These are phyloP conservation scores for Tolypocladium tropicale DNA, from an alignment of 2,329 filamentous ascomycete species.

Conservation along the genomic window DNA sequence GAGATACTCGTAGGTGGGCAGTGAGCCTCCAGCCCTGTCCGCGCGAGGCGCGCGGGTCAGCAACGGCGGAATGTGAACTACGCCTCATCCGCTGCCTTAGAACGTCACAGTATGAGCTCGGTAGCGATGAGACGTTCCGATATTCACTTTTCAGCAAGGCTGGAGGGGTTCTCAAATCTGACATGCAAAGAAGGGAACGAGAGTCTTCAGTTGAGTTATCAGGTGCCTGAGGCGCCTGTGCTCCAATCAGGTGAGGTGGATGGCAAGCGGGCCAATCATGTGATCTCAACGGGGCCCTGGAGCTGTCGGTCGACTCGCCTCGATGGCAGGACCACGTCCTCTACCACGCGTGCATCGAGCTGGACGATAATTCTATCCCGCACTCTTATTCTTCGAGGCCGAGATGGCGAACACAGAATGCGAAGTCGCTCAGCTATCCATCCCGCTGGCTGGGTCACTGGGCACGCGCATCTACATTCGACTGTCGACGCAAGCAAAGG, in stretches of 20 bases:
- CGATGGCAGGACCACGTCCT: neutral
- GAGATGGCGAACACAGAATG: neutral
- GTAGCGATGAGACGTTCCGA: neutral
- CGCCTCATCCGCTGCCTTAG: neutral
- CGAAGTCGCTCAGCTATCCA: slow-evolving; percentile 29
- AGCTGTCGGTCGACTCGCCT: neutral
- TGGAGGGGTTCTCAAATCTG: neutral
- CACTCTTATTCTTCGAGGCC: neutral
- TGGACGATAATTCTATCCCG: neutral
- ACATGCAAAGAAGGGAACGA: neutral
- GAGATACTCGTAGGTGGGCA: too few relatives aligned
- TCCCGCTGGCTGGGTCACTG: slow-evolving; percentile 48
- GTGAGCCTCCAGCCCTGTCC: neutral
- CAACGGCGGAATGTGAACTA: neutral
- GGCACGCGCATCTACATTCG: slow-evolving; percentile 53
- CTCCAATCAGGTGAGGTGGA: slow-evolving; percentile 1
- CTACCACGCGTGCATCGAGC: neutral
- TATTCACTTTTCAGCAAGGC: neutral
- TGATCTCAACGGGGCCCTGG: slow-evolving; percentile 1
- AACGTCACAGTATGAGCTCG: neutral
- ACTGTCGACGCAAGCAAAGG: slow-evolving; percentile 46
- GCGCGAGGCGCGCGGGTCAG: neutral
- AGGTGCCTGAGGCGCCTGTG: neutral
- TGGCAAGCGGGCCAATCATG: slow-evolving; percentile 6
- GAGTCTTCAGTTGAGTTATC: neutral